Conservation (phyloP, 768 basidiomycete genomes). For the Hericium alpestre region DNA sequence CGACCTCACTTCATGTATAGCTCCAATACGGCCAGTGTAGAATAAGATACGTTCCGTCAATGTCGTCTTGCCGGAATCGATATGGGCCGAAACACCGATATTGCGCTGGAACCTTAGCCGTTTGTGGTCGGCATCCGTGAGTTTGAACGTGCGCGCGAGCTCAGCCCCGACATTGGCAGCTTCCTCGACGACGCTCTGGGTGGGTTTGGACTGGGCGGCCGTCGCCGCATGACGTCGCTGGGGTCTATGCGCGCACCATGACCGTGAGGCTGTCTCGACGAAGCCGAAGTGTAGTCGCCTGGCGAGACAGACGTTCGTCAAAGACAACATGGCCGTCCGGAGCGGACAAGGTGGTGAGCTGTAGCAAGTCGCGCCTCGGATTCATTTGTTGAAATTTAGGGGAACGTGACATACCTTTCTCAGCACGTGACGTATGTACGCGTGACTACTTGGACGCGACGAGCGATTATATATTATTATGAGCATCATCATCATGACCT, state of each 20-base stretch:
- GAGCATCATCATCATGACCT: too few relatives aligned
- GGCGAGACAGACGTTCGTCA: background rate
- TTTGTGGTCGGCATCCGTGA: constrained; percentile 55
- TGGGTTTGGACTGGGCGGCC: background rate
- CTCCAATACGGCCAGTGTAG: constrained; percentile 91
- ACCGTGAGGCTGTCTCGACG: too few relatives aligned
- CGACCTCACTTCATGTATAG: constrained; percentile 80
- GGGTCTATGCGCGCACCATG: background rate
- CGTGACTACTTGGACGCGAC: too few relatives aligned
- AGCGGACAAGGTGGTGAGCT: too few relatives aligned
- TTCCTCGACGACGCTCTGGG: background rate
- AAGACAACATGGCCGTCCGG: background rate
- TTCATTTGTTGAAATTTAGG: too few relatives aligned
- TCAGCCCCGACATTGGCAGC: background rate
- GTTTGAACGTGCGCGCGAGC: constrained; percentile 15
- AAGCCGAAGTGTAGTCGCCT: too few relatives aligned
- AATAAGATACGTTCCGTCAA: constrained; percentile 91
- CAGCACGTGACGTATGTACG: too few relatives aligned
- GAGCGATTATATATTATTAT: too few relatives aligned
- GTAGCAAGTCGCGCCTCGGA: too few relatives aligned
- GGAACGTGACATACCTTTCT: too few relatives aligned
- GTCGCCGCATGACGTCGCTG: constrained; percentile 3
- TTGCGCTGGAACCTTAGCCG: constrained; percentile 77
- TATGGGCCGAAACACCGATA: constrained; percentile 92
- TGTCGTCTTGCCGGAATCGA: constrained; percentile 97